These are phyloP conservation scores for Syzygium oleosum DNA, from an alignment of 345 rosid genomes.

Conservation along the genomic window DNA sequence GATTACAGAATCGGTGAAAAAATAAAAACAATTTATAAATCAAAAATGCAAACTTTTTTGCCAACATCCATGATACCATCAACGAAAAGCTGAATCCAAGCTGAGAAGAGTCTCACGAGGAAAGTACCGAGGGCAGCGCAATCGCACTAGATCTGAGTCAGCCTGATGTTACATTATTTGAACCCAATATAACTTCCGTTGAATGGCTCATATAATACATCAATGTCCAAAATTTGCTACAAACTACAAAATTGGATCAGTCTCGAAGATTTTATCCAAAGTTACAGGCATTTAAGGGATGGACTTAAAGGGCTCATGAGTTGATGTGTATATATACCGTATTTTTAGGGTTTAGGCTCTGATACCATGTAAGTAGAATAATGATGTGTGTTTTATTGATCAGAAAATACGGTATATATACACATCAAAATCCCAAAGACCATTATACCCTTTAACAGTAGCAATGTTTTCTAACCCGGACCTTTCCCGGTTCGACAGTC, in stretches of 20 bases:
- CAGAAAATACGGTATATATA: no score
- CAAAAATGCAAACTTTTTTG: neutral
- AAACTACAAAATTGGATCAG: neutral
- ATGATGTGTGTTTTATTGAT: no score
- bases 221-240: neutral
- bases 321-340: no score
- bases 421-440: no score
- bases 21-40: neutral
- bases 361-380: no score
- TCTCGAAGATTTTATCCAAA: neutral
- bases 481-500: neutral
- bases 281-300: neutral
- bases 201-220: neutral
- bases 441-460: no score
- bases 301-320: neutral
- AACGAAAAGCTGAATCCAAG: neutral
- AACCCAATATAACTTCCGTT: neutral
- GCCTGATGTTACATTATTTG: neutral
- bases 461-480: neutral
- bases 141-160: neutral
- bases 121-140: neutral
- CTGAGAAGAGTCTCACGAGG: neutral
- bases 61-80: neutral
- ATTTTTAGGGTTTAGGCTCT: no score
- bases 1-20: neutral